These are phyloP conservation scores for Dalbergia cultrata DNA, from an alignment of 306 rosid genomes.

Conservation along the genomic window DNA sequence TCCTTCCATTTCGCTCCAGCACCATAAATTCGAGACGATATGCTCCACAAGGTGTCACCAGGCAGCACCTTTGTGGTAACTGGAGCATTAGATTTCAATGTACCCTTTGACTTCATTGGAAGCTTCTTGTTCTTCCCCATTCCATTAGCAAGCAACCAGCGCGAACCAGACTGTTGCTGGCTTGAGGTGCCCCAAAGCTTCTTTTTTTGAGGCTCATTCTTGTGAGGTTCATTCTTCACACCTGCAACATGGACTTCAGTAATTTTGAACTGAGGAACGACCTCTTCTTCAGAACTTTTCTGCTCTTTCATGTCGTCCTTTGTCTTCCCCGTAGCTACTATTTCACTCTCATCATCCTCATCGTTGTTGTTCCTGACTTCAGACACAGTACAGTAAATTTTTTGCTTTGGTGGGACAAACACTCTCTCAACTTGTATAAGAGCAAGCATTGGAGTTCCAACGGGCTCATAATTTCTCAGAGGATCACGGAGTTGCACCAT, in stretches of 20 bases:
- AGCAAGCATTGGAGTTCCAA: conserved; percentile 94
- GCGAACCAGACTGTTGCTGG: conserved; percentile 91
- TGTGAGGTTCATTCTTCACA: conserved; percentile 49
- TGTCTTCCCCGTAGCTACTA: conserved; percentile 50
- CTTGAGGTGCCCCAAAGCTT: conserved; percentile 77
- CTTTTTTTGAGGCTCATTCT: conserved; percentile 54
- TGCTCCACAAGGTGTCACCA: conserved; percentile 89
- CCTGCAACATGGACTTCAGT: conserved; percentile 91
- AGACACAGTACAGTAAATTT: conserved; percentile 67
- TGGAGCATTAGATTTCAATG: conserved; percentile 59
- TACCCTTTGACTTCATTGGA: conserved; percentile 71
- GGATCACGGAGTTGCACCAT: conserved; percentile 99
- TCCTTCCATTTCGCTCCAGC: conserved; percentile 72
- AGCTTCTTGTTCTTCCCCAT: conserved; percentile 82
- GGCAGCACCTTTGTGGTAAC: conserved; percentile 71
- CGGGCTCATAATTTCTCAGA: conserved; percentile 80
- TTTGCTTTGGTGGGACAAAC: conserved; percentile 84
- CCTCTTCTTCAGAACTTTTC: conserved; percentile 60
- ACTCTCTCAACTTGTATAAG: conserved; percentile 95
- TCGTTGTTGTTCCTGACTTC: conserved; percentile 51
- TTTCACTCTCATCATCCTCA: conserved; percentile 61
- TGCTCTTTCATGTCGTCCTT: conserved; percentile 57
- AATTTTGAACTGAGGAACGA: conserved; percentile 77
- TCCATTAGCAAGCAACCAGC: conserved; percentile 92
- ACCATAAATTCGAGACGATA: conserved; percentile 71